These are phyloP conservation scores for Elongisporangium prolatum DNA, from an alignment of 352 stramenopile species.

Conservation along the genomic window DNA sequence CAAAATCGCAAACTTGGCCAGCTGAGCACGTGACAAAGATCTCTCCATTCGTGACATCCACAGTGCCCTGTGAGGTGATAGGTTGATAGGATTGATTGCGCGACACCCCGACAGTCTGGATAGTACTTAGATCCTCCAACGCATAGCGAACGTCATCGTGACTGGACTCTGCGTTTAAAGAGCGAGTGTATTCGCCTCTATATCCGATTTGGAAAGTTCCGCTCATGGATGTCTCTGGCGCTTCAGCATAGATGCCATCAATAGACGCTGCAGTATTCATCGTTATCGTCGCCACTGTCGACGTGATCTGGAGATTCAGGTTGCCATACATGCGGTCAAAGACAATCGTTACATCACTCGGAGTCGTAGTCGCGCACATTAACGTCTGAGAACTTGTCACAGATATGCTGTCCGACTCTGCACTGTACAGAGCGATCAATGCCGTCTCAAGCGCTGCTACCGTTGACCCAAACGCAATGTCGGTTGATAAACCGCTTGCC, in stretches of 20 bases:
- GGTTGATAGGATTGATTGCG: conserved; percentile 40
- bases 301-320: conserved; percentile 24
- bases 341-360: conserved; percentile 38
- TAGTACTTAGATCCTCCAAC: conserved; percentile 52
- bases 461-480: conserved; percentile 19
- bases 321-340: conserved; percentile 66
- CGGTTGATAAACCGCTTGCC: background rate
- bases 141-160: conserved; percentile 58
- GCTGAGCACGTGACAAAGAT: conserved; percentile 57
- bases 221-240: conserved; percentile 48
- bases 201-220: conserved; percentile 79
- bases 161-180: conserved; percentile 67
- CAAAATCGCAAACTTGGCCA: conserved; percentile 48
- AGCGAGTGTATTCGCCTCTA: conserved; percentile 45
- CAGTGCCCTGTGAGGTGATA: conserved; percentile 23
- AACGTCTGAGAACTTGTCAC: conserved; percentile 38
- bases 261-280: conserved; percentile 32
- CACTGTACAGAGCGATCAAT: conserved; percentile 42
- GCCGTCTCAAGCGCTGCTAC: conserved; percentile 28
- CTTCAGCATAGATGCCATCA: conserved; percentile 53
- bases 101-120: conserved; percentile 46
- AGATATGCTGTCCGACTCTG: conserved; percentile 51
- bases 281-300: conserved; percentile 12
- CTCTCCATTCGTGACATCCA: conserved; percentile 52
- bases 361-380: conserved; percentile 29